phyloP scores from a whole-genome alignment of 169 alveolate species.

The Cyclospora cayetanensis region DNA sequence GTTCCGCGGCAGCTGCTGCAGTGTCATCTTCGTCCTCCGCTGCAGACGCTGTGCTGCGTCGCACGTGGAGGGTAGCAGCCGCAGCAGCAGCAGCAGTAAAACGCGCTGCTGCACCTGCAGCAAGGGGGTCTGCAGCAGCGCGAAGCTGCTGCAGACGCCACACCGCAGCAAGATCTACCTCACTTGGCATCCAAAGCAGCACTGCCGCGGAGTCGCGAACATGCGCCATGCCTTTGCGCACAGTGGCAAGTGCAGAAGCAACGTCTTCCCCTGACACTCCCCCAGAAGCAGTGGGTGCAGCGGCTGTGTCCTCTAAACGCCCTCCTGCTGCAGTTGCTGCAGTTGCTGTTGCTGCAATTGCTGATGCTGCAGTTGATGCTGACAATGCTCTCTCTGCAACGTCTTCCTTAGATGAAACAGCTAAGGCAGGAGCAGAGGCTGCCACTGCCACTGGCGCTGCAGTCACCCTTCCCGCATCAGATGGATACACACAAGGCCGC shows the following conservation, averaged over 20 bases:
- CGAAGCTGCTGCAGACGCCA: conserved; percentile 62
- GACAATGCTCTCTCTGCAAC: too few species aligned
- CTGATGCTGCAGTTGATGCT: not conserved
- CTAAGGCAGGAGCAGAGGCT: not conserved
- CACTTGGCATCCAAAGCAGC: not conserved
- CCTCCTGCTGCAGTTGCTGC: conserved; percentile 19
- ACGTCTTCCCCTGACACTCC: conserved; percentile 7
- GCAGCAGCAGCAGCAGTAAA: not conserved
- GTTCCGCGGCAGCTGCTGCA: conserved; percentile 23
- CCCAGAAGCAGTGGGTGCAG: not conserved
- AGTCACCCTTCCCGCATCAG: not conserved
- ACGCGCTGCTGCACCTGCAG: conserved; percentile 39
- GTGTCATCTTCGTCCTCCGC: conserved; percentile 41
- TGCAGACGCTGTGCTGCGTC: conserved; percentile 33
- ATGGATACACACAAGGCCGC: not conserved
- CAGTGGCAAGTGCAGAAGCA: conserved; percentile 56
- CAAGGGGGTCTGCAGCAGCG: too few species aligned
- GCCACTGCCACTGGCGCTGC: not conserved
- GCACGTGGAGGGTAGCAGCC: conserved; percentile 18
- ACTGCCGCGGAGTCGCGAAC: not conserved
- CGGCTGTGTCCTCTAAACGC: not conserved
- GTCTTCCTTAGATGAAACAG: too few species aligned
- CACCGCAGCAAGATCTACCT: conserved; percentile 24
- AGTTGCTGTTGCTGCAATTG: not conserved
- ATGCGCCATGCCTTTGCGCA: not conserved